Base-by-base conservation (phyloP, 768 basidiomycete genomes). In the Leccinum aurantiacum region DNA sequence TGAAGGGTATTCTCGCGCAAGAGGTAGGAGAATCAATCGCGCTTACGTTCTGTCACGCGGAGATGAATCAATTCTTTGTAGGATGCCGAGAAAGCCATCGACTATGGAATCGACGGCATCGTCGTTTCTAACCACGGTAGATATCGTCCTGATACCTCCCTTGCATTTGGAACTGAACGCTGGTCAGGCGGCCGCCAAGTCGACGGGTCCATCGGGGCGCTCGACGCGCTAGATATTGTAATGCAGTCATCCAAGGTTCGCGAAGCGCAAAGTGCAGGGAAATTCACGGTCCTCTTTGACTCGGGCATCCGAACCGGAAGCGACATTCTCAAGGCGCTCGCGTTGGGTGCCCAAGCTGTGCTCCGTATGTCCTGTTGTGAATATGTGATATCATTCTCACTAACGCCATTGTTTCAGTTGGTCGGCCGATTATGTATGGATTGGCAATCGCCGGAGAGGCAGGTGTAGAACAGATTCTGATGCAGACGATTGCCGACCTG, bases 91-190 rank as follows among this genome's bases (percentile, higher is more conserved):
- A 83, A 80, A 65, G 88, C 89, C 0, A 69, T 90, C 14, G 83
- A 88, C 27, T 65, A 79, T 19, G 83, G 88, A 1, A 78, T 85
- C 14, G 82, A 92, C 58, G 91, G 89, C 1, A 88, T 93, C 59
- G 71, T 93, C 52, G 87, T 93, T 15, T 91, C 89, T 10, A 94
- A 92, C 67, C 91, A 93, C 63, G 89, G 88, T 88, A 52, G 31
- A 78, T 66, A 17, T 2, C 11, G 9, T 17, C 2, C 11, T 46
- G 14, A 17, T n/a, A 25, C 50, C 13, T n/a, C 5, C 13, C 6
- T 22, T 37, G 13, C 7, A 14, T 3, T 46, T 4, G 8, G 24
- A 24, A 37, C 25, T 49, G 22, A 56, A 22, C 11, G 8, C 4
- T 27, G n/a, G 22, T 9, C 33, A 89, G 88, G 89, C 33, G 88